phyloP scores from a whole-genome alignment of 495 filamentous ascomycete species.

The Talaromyces borbonicus region DNA sequence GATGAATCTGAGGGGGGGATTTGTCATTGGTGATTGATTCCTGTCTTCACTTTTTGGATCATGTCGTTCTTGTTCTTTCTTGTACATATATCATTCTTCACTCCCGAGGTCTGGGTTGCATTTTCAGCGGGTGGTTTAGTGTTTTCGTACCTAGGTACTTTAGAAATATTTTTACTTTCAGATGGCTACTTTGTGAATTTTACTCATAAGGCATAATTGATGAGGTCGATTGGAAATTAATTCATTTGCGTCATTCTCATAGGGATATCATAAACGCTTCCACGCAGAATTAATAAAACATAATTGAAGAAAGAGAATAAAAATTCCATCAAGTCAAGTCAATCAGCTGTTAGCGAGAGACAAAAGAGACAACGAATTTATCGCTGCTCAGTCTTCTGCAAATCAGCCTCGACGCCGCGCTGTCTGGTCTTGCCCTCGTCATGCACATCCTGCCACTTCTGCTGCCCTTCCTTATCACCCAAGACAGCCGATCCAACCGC shows the following conservation, averaged over 20 bases:
- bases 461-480: conserved; percentile 57
- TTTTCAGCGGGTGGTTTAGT: not conserved
- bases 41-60: not conserved
- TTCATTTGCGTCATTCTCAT: not conserved
- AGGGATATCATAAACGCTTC: conserved; percentile 8
- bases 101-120: no score
- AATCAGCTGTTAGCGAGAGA: no score
- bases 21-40: conserved; percentile 45
- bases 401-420: conserved; percentile 74
- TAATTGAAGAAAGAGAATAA: not conserved
- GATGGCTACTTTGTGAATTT: not conserved
- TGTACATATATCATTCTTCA: no score
- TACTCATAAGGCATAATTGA: not conserved
- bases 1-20: conserved; percentile 73
- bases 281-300: not conserved
- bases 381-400: conserved; percentile 53
- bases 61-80: not conserved
- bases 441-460: conserved; percentile 54
- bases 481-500: conserved; percentile 57
- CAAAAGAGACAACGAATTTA: not conserved
- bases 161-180: not conserved
- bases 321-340: no score
- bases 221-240: not conserved
- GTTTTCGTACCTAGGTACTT: not conserved
- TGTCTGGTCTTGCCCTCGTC: conserved; percentile 81